Evolutionary conservation across 805 yeast genomes (phyloP).

Genomic region (Wickerhamomyces mucosus): DNA sequence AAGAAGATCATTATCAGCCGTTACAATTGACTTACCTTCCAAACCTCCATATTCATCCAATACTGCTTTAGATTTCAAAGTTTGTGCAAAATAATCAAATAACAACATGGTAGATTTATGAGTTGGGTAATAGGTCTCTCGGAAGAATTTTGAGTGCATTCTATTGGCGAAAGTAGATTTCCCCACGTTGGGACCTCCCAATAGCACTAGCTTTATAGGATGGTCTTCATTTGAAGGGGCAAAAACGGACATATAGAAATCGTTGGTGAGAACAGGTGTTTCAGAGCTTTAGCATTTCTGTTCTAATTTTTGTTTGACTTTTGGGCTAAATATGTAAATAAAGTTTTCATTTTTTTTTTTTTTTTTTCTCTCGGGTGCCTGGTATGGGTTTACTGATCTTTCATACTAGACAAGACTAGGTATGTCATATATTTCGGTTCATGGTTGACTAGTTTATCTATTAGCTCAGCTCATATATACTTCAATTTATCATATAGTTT

Average conservation of each 20-base stretch:
- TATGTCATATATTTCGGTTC: no score
- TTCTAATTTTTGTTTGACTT: background rate
- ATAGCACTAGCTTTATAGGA: slow-evolving; percentile 49
- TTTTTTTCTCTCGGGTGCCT: no score
- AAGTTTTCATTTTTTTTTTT: no score
- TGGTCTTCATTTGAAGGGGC: slow-evolving; percentile 14
- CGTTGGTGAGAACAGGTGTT: no score
- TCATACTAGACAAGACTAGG: no score
- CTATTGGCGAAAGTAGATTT: slow-evolving; percentile 49
- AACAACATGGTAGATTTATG: slow-evolving; percentile 48
- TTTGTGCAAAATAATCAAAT: slow-evolving; percentile 41
- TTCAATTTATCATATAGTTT: no score
- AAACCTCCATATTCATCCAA: slow-evolving; percentile 38
- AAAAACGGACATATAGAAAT: no score
- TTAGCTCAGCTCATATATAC: no score
- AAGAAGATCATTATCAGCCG: slow-evolving; percentile 20
- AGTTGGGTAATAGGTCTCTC: slow-evolving; percentile 73
- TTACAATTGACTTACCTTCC: slow-evolving; percentile 27
- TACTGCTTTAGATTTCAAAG: slow-evolving; percentile 29
- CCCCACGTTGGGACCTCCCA: slow-evolving; percentile 53
- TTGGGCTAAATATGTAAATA: no score
- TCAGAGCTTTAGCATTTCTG: no score
- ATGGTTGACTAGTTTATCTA: no score
- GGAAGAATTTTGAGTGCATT: slow-evolving; percentile 36
- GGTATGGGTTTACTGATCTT: no score